A percentile compares a stretch with the other conserved stretches of the same genome.
These are phyloP conservation scores for Collybia nuda DNA, from an alignment of 768 basidiomycete genomes.

Conservation along the genomic window DNA sequence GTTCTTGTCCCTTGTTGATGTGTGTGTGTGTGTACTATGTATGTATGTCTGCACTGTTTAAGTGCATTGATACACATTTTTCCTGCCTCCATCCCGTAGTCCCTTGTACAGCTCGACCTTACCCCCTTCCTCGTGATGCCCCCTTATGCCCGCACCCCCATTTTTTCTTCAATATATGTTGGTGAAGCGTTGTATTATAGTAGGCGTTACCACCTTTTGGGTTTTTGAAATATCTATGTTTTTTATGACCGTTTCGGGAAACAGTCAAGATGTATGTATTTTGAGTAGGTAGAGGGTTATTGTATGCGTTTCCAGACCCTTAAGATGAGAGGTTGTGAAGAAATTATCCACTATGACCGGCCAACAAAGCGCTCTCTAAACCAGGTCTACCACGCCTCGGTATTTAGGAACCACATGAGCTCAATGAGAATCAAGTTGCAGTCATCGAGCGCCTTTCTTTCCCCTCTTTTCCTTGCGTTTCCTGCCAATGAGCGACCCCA, in stretches of 20 bases:
- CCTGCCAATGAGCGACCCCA: constrained; percentile 77
- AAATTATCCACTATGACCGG: no score
- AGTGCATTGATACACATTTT: constrained; percentile 1
- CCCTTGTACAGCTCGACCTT: constrained; percentile 2
- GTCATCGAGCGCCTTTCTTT: constrained; percentile 16
- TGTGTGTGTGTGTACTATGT: constrained; percentile 1
- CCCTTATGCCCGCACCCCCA: not conserved
- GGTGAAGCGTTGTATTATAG: not conserved
- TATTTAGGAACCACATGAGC: no score
- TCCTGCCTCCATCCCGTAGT: not conserved
- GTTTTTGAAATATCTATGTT: constrained; percentile 1
- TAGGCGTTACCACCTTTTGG: not conserved
- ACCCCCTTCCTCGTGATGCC: not conserved
- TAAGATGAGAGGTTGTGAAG: no score
- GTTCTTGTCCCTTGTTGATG: not conserved
- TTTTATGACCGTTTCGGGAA: not conserved
- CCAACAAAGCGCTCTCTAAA: no score
- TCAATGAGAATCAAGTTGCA: no score
- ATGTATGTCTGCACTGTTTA: constrained; percentile 1
- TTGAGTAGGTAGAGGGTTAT: no score
- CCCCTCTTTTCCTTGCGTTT: constrained; percentile 66
- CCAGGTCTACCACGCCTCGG: no score
- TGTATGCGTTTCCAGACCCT: no score
- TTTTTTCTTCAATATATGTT: not conserved
- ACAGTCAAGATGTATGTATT: no score